phyloP scores from a whole-genome alignment of 2,329 filamentous ascomycete genomes.

The Phialophora expanda region DNA sequence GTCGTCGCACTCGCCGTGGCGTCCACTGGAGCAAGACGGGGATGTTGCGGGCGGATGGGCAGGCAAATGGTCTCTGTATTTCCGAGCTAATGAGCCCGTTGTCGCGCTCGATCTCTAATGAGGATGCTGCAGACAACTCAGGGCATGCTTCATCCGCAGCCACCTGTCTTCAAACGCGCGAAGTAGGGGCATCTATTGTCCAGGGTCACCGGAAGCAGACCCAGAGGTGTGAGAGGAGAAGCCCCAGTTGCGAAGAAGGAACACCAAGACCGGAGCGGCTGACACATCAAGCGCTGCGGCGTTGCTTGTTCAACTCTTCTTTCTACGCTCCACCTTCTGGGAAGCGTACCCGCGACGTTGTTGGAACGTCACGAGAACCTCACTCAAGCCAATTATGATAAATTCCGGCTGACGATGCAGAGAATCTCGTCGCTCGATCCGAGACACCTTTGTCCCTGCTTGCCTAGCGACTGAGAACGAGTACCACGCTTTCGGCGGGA shows the following conservation, averaged over 20 bases:
- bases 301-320: slow-evolving; percentile 12
- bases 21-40: not conserved
- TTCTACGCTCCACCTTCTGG: not conserved
- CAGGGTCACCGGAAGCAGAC: not conserved
- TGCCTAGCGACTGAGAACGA: not conserved
- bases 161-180: not conserved
- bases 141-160: not conserved
- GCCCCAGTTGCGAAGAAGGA: not conserved
- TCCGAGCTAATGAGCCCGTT: not conserved
- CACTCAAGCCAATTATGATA: not conserved
- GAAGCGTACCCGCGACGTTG: not conserved
- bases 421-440: not conserved
- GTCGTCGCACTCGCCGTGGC: not conserved
- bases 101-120: not conserved
- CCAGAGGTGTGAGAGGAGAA: not conserved
- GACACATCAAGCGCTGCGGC: not conserved
- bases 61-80: not conserved
- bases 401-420: not conserved
- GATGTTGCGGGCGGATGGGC: not conserved
- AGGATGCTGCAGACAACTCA: not conserved
- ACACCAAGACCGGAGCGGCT: not conserved
- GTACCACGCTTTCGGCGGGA: not conserved
- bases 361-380: not conserved
- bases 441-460: not conserved
- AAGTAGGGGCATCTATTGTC: not conserved